A percentile compares a stretch with the other conserved stretches of the same genome.
Conservation (phyloP, 1,284 basidiomycete species). For the Cystobasidium slooffiae region DNA sequence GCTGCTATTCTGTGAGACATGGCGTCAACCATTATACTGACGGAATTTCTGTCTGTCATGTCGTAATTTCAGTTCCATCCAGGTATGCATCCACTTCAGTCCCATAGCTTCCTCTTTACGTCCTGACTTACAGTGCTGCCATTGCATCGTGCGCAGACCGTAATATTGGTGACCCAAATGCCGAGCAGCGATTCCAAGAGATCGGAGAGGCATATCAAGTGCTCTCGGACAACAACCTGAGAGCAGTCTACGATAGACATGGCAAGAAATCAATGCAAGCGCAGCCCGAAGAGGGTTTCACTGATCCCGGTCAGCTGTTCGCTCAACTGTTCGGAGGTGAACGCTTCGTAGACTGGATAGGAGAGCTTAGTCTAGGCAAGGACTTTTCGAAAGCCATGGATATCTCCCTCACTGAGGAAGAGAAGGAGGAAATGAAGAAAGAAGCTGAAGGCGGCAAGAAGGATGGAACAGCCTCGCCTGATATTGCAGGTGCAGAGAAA, state of each 20-base stretch:
- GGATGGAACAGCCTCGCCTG: constrained; percentile 46
- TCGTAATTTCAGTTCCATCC: constrained; percentile 30
- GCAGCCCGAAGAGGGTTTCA: constrained; percentile 50
- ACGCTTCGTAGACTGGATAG: constrained; percentile 52
- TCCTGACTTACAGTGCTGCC: background rate
- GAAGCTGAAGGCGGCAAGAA: constrained; percentile 55
- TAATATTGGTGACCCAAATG: constrained; percentile 63
- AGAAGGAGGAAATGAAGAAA: constrained; percentile 80
- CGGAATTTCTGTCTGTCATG: background rate
- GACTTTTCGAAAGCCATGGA: constrained; percentile 58
- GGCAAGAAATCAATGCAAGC: constrained; percentile 50
- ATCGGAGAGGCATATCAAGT: constrained; percentile 67
- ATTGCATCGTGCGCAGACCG: constrained; percentile 68
- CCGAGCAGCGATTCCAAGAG: constrained; percentile 68
- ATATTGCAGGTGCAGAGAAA: constrained; percentile 49
- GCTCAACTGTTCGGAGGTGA: constrained; percentile 49
- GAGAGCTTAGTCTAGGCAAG: constrained; percentile 50
- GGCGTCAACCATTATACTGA: background rate
- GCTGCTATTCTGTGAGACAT: background rate
- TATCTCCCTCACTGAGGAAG: constrained; percentile 75
- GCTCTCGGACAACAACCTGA: constrained; percentile 67
- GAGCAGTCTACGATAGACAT: constrained; percentile 92
- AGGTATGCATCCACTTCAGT: constrained; percentile 58
- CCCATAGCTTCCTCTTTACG: constrained; percentile 50
- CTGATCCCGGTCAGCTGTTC: constrained; percentile 51